Percentiles rank a stretch among this genome's conserved stretches.
phyloP scores from a whole-genome alignment of 768 basidiomycete genomes.

The Flagelloscypha sp. region DNA sequence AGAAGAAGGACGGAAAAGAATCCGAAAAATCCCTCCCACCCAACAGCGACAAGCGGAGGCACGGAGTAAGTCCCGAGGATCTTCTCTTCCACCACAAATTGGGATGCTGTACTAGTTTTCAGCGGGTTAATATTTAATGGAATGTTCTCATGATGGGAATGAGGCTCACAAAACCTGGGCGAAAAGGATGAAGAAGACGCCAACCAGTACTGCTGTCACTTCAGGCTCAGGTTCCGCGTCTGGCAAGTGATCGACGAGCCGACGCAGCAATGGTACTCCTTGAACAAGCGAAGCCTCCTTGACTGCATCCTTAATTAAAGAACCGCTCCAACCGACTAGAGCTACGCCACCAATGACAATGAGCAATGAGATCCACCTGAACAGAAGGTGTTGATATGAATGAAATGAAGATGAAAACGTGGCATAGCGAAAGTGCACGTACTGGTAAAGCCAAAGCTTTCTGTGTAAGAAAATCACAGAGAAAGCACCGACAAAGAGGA shows the following conservation, averaged over 20 bases:
- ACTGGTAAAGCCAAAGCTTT: constrained; percentile 85
- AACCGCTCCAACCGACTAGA: constrained; percentile 84
- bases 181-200: constrained; percentile 86
- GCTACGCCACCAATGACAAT: constrained; percentile 82
- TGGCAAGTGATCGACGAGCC: constrained; percentile 20
- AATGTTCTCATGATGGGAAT: constrained; percentile 6
- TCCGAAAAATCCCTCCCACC: constrained; percentile 92
- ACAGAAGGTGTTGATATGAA: constrained; percentile 6
- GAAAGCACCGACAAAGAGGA: constrained; percentile 87
- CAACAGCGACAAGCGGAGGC: constrained; percentile 86
- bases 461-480: constrained; percentile 87
- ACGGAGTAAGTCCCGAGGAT: constrained; percentile 85
- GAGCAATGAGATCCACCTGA: constrained; percentile 82
- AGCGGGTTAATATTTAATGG: no score
- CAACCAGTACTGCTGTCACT: constrained; percentile 65
- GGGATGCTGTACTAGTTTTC: constrained; percentile 83
- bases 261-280: constrained; percentile 9
- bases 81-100: constrained; percentile 95
- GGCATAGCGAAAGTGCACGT: constrained; percentile 17
- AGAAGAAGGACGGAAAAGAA: constrained; percentile 66
- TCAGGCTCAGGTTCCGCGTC: constrained; percentile 45
- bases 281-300: constrained; percentile 33
- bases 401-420: background rate
- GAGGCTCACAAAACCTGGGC: constrained; percentile 84
- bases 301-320: constrained; percentile 70